Base-by-base conservation (phyloP, 345 rosid genomes). In the Excoecaria agallocha region DNA sequence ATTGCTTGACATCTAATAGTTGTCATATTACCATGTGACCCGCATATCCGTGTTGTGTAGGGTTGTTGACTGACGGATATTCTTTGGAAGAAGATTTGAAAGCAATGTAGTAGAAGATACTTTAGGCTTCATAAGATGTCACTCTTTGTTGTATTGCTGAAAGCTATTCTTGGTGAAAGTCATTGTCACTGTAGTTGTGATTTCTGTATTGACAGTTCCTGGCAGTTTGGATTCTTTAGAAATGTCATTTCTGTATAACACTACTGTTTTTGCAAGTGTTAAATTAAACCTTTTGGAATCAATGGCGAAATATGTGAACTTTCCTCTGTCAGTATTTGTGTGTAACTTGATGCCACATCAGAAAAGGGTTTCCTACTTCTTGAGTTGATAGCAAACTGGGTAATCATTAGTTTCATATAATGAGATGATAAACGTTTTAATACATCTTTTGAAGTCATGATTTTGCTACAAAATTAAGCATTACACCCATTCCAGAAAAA, bases 271-370 rank as follows among this genome's bases (percentile, higher is more conserved):
- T 24, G 56, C 56, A 69, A 19, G 35, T n/a, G 16, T 19, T 59
- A 69, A 51, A 55, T 51, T 52, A 11, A 69, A 69, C 49, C 60
- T 69, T 66, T 43, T 62, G 2, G 22, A 38, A 22, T 5, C 59
- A 19, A 51, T 66, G n/a, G n/a, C 12, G 19, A 5, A 8, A 66
- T 1, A 30, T 15, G 48, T 30, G 45, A 25, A 30, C 13, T 25
- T 50, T 35, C 35, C 30, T 68, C 8, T 43, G 52, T 20, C 3
- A 43, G 50, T 64, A 8, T 2, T 12, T 12, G 5, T 2, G 22
- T 12, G 5, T 16, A 25, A 20, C 22, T 65, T n/a, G 4, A 25
- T 19, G 10, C 52, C 52, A 19, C 10, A 17, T 37, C 38, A 5
- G 2, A 0, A 11, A 19, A 16, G 22, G 49, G 24, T 3, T 20